phyloP scores from a whole-genome alignment of 140 eudicot genomes.

The Ambrosia hybrid region DNA sequence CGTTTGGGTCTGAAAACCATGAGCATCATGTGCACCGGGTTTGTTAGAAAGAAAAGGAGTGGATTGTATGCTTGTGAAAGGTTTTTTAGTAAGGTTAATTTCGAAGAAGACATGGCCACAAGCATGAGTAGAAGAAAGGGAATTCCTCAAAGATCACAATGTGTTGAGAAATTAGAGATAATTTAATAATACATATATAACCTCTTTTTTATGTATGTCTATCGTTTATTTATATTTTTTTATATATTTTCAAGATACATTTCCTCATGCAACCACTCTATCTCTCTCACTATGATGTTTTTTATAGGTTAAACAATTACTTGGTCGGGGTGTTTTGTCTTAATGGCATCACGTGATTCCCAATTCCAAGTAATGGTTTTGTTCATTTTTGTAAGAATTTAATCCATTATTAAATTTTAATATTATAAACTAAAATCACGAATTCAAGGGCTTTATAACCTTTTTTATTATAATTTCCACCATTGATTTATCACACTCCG shows the following conservation, averaged over 20 bases:
- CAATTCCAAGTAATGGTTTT: constrained; percentile 79
- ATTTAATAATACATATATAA: constrained; percentile 18
- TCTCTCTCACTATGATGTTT: constrained; percentile 32
- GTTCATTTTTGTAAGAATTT: constrained; percentile 39
- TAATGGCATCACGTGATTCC: constrained; percentile 99
- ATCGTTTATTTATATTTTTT: background rate
- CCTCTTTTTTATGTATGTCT: background rate
- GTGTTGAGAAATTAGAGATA: constrained; percentile 44
- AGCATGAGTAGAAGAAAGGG: constrained; percentile 95
- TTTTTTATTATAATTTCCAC: background rate
- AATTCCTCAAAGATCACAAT: constrained; percentile 92
- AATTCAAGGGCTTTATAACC: constrained; percentile 24
- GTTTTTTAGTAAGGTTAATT: constrained; percentile 49
- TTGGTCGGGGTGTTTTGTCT: constrained; percentile 99
- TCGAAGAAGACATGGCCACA: constrained; percentile 78
- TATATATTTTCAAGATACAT: constrained; percentile 17
- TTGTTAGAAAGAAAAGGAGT: constrained; percentile 81
- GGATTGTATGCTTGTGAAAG: constrained; percentile 75
- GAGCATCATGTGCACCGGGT: constrained; percentile 69
- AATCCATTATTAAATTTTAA: constrained; percentile 10
- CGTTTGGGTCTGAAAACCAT: constrained; percentile 77
- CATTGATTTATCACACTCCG: background rate
- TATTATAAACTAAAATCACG: constrained; percentile 17
- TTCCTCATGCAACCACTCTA: constrained; percentile 33
- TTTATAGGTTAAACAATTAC: constrained; percentile 60